Evolutionary conservation across 192 early-diverging fungal genomes (phyloP).

Genomic region (Lunasporangiospora selenospora): DNA sequence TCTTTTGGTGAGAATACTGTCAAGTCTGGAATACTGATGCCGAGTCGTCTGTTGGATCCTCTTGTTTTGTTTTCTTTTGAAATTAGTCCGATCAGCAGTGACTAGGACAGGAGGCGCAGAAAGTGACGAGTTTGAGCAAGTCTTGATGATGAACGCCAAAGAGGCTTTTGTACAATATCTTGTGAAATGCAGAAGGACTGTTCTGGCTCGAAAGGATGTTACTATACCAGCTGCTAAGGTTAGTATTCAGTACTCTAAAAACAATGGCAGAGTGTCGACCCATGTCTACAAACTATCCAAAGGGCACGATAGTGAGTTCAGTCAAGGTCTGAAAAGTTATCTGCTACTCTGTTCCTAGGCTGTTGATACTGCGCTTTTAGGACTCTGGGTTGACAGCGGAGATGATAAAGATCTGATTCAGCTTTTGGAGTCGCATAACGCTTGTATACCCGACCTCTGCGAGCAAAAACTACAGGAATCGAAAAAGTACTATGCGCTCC

Average conservation of each 20-base stretch:
- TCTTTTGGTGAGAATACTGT: no score
- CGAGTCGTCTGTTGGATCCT: neutral
- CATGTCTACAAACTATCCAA: neutral
- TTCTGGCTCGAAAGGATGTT: neutral
- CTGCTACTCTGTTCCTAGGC: conserved; percentile 14
- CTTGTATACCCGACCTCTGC: conserved; percentile 51
- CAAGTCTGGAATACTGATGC: conserved; percentile 66
- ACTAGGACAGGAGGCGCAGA: conserved; percentile 17
- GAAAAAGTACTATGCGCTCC: conserved; percentile 67
- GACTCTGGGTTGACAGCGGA: conserved; percentile 28
- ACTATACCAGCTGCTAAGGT: conserved; percentile 7
- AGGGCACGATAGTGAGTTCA: neutral
- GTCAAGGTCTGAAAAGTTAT: neutral
- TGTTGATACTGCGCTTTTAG: conserved; percentile 46
- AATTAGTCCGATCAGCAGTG: neutral
- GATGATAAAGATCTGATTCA: conserved; percentile 14
- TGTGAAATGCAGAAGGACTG: conserved; percentile 37
- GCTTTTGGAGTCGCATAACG: conserved; percentile 54
- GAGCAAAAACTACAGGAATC: conserved; percentile 53
- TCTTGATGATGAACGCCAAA: conserved; percentile 64
- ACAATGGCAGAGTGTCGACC: neutral
- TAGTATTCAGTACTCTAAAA: neutral
- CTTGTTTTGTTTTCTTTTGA: neutral
- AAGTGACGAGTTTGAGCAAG: conserved; percentile 45
- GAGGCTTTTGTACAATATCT: conserved; percentile 66